Evolutionary conservation across 345 rosid species (phyloP), one percentile per base, ranked within the genome.

Genomic region (Boechera divaricarpa): DNA sequence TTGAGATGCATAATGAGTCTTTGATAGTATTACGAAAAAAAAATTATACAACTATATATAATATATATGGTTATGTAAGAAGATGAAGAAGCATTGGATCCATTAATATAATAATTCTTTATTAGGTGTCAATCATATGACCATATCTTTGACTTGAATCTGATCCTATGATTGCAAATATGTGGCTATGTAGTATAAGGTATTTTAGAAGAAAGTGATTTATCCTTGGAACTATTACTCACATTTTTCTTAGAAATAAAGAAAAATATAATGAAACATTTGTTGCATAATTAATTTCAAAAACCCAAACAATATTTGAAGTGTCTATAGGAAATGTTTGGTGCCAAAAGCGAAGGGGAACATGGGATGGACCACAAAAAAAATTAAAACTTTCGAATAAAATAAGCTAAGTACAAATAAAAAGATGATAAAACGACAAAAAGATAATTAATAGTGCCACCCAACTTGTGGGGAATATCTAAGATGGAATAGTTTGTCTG

Each of bases 381-480:
- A 31, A 24, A 8, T 15, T 38, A 55, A 47, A 64, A 39, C 56
- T 78, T 72, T 66, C 32, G 48, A 64, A 67, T 66, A 72, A 49
- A 72, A 65, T 52, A 68, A 64, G 73, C 67, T 55, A 82, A 76
- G 82, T 62, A 63, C 76, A 83, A 84, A 90, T 77, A 84, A 72
- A 66, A 69, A 85, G 47, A 71, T 72, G 32, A 71, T 36, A 26
- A 66, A 84, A 78, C 48, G 63, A 78, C 68, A 72, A 72, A 66
- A 66, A 58, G 1, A 58, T 65, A 78, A 85, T 79, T 70, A 87
- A 82, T 75, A 38, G 68, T 80, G 82, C 70, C 82, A 88, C 86
- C 92, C 85, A 88, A 84, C 87, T 87, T 84, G 96, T 81, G 85
- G 89, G 85, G 87, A 77, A 85, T 89, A 83, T 85, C 87, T 80